Evolutionary conservation across 2,329 filamentous ascomycete genomes (phyloP), one percentile per base, ranked within the genome.

Genomic region (Colletotrichum australisinense): DNA sequence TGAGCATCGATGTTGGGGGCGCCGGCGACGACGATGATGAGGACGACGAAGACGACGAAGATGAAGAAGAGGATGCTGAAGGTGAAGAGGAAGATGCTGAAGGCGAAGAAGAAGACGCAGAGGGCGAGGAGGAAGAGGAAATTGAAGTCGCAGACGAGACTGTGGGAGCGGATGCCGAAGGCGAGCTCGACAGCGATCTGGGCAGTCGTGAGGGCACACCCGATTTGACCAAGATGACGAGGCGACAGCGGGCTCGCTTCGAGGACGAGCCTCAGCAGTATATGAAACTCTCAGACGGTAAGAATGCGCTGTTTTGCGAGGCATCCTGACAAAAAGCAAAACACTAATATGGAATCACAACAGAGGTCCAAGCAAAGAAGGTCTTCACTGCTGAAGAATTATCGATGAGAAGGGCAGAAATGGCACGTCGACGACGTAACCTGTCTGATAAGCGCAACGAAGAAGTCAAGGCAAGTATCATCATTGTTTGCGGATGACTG

Each of bases 291-390:
- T 91, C 89, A 3, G 89, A 91, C 80, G 89, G 89, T 88, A 81
- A 75, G 87, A 78, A 14, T 3, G 19, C 49, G 4, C 57, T 26
- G 2, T 22, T 22, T 35, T 57, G 5, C 0, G 19, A 46, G 32
- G 24, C 16, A 4, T 22, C 3, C n/a, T 24, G 11, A 30, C 16
- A 28, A 57, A 11, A 14, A 5, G 24, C 46, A 80, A 52, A 46
- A 46, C 6, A 30, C 75, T 78, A 67, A 78, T 55, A 28, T 26
- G 24, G 28, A 22, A 24, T 19, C 14, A 26, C 5, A 52, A 75
- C 81, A 91, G 89, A 91, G 86, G 89, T 91, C 5, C 89, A 91
- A 86, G 89, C 86, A 2, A 91, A 91, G 81, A 91, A 91, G 79
- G 82, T 86, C 30, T 91, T 91, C 64, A 91, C 89, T 3, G 89